Conservation (phyloP, 208 protist genomes). For the Acanthamoeba divionensis region DNA sequence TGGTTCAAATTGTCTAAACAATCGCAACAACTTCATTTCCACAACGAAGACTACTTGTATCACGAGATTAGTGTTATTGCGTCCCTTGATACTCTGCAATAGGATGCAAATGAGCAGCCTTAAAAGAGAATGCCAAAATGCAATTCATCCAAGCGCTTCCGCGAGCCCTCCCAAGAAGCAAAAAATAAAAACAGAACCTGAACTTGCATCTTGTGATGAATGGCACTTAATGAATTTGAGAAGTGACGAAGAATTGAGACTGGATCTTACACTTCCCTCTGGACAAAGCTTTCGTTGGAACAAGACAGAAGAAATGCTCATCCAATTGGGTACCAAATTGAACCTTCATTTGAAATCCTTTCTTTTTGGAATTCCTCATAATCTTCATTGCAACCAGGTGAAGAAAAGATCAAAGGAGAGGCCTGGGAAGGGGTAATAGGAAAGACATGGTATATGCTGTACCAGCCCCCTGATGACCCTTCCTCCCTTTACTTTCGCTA, state of each 20-base stretch:
- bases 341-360: background rate
- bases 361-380: background rate
- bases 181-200: background rate
- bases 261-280: background rate
- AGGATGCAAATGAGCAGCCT: too few species aligned
- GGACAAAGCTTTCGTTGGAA: slow-evolving; percentile 28
- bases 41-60: too few species aligned
- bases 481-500: background rate
- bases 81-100: too few species aligned
- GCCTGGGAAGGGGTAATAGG: background rate
- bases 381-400: background rate
- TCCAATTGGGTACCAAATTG: too few species aligned
- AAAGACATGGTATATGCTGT: background rate
- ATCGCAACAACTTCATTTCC: too few species aligned
- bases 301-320: background rate
- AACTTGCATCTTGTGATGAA: background rate
- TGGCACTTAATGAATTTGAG: background rate
- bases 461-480: background rate
- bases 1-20: too few species aligned
- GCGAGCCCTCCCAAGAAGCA: too few species aligned
- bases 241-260: background rate
- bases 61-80: too few species aligned
- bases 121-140: too few species aligned
- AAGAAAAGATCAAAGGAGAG: background rate
- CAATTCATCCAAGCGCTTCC: too few species aligned